A percentile compares a stretch with the other conserved stretches of the same genome.
Evolutionary conservation across 148 eudicot genomes (phyloP).

Genomic region (Spergularia marina): DNA sequence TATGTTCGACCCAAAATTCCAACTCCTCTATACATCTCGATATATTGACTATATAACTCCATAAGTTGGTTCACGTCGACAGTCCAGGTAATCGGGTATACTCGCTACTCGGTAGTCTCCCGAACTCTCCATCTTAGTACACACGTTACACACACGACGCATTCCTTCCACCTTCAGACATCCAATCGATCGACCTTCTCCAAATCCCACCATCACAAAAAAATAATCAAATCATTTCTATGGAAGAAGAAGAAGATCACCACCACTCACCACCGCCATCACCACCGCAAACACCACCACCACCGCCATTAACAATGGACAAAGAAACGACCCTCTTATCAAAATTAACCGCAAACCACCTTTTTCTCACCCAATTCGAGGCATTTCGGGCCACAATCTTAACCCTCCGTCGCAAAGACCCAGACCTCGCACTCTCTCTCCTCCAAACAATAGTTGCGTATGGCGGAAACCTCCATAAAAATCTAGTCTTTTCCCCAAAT

Average conservation of each 20-base stretch:
- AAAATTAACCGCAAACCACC: constrained; percentile 65
- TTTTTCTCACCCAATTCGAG: constrained; percentile 83
- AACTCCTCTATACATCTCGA: too few species aligned
- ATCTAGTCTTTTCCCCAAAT: constrained; percentile 49
- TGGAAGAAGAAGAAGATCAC: not conserved
- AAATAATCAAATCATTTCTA: too few species aligned
- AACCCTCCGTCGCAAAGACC: constrained; percentile 69
- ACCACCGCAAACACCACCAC: not conserved
- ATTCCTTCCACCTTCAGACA: too few species aligned
- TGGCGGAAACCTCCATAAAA: constrained; percentile 47
- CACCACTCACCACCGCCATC: not conserved
- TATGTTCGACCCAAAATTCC: too few species aligned
- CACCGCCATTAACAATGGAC: constrained; percentile 32
- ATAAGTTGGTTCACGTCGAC: too few species aligned
- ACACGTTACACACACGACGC: too few species aligned
- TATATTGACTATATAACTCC: too few species aligned
- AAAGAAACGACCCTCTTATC: constrained; percentile 57
- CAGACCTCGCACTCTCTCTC: constrained; percentile 61
- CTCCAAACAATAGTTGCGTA: constrained; percentile 64
- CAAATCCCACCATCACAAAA: too few species aligned
- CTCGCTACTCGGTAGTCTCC: too few species aligned
- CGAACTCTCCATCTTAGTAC: too few species aligned
- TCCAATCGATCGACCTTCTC: too few species aligned
- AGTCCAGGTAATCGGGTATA: too few species aligned
- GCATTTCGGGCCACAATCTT: constrained; percentile 75